Percentiles rank a stretch among this genome's conserved stretches.
These are phyloP conservation scores for Vicia faba DNA, from an alignment of 306 rosid species.

Conservation along the genomic window DNA sequence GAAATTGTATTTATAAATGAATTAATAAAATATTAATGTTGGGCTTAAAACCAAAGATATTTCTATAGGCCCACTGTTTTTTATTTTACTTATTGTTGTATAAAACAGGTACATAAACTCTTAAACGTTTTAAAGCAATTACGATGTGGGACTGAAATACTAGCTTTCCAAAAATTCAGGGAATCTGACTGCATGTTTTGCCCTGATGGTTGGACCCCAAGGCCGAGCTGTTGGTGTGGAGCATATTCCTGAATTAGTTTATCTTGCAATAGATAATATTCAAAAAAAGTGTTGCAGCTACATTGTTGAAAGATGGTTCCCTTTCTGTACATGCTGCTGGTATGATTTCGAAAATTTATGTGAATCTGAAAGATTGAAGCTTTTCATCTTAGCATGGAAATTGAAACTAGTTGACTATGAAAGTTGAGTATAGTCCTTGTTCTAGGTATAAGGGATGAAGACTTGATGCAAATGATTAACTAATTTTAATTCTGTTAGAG, in stretches of 20 bases:
- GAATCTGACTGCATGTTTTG: conserved; percentile 93
- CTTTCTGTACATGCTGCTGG: conserved; percentile 82
- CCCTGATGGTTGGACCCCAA: conserved; percentile 88
- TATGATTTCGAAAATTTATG: conserved; percentile 46
- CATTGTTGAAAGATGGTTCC: conserved; percentile 69
- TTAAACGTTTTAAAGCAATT: too few species aligned
- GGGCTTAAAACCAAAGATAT: too few species aligned
- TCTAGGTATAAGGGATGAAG: conserved; percentile 18
- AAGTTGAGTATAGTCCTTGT: conserved; percentile 25
- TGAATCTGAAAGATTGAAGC: conserved; percentile 25
- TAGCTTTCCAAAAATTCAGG: too few species aligned
- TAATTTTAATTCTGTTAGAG: conserved; percentile 5
- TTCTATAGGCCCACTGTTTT: too few species aligned
- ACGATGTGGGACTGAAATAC: too few species aligned
- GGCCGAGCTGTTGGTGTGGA: conserved; percentile 89
- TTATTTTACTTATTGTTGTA: too few species aligned
- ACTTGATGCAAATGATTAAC: conserved; percentile 11
- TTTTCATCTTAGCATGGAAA: conserved; percentile 19
- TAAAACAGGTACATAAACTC: too few species aligned
- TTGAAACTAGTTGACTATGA: conserved; percentile 23
- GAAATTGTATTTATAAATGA: too few species aligned
- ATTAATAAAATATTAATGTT: too few species aligned
- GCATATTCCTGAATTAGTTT: conserved; percentile 91
- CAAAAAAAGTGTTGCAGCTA: conserved; percentile 86
- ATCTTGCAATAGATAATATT: conserved; percentile 69